A percentile compares a stretch with the other conserved stretches of the same genome.
Evolutionary conservation across 192 early-diverging fungal species (phyloP).

Genomic region (Gigaspora rosea): DNA sequence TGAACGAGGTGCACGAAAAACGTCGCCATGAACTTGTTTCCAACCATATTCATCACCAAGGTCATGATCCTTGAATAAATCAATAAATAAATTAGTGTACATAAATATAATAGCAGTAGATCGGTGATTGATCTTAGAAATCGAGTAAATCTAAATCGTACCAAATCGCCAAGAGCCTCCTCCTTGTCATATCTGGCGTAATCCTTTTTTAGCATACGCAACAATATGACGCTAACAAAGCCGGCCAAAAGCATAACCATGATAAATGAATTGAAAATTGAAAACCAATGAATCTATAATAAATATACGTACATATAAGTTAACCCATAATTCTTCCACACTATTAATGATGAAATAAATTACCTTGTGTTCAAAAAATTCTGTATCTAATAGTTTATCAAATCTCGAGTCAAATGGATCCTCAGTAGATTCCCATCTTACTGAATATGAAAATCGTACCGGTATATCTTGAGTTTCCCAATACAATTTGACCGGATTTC

Average conservation of each 20-base stretch:
- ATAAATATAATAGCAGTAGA: not conserved
- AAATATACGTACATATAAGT: not conserved
- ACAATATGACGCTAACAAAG: slow-evolving; percentile 73
- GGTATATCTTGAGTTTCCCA: slow-evolving; percentile 31
- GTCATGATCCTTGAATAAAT: slow-evolving; percentile 56
- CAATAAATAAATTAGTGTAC: slow-evolving; percentile 9
- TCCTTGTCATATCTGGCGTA: slow-evolving; percentile 77
- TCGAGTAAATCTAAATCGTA: slow-evolving; percentile 33
- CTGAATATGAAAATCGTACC: slow-evolving; percentile 74
- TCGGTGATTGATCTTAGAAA: not conserved
- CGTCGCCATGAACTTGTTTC: slow-evolving; percentile 88
- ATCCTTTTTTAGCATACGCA: slow-evolving; percentile 72
- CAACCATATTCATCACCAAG: slow-evolving; percentile 85
- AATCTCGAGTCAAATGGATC: slow-evolving; percentile 65
- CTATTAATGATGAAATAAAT: not conserved
- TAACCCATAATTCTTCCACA: not conserved
- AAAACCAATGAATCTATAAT: slow-evolving; percentile 78
- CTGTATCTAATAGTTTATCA: slow-evolving; percentile 63
- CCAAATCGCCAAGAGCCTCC: slow-evolving; percentile 66
- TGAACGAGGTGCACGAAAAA: slow-evolving; percentile 72
- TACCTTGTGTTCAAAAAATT: slow-evolving; percentile 84
- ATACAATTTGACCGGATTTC: slow-evolving; percentile 39
- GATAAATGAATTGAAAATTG: slow-evolving; percentile 80
- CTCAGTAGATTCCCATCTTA: slow-evolving; percentile 58
- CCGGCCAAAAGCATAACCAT: slow-evolving; percentile 79